Percentiles rank a stretch among this genome's conserved stretches.
These are phyloP conservation scores for Penicillium sp. DNA, from an alignment of 2,329 filamentous ascomycete species.

Conservation along the genomic window DNA sequence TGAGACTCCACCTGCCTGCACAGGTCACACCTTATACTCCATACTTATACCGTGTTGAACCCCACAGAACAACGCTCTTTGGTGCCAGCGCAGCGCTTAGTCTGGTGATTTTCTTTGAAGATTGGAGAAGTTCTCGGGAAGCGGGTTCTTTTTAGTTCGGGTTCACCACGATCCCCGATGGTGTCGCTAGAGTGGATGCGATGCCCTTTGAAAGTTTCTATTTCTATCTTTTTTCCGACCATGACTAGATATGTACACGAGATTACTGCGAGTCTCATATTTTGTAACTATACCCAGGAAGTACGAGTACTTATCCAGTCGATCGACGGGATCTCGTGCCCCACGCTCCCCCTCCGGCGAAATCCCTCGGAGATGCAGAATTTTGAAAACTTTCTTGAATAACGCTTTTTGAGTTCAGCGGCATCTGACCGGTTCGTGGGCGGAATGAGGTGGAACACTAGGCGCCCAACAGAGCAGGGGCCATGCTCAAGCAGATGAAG, in stretches of 20 bases:
- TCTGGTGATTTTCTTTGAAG: background rate
- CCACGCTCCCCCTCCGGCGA: background rate
- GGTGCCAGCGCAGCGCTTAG: slow-evolving; percentile 12
- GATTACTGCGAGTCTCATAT: background rate
- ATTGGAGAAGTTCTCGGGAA: background rate
- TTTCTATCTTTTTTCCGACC: background rate
- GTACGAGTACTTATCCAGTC: background rate
- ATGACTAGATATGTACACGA: background rate
- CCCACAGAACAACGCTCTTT: background rate
- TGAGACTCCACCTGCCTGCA: slow-evolving; percentile 8
- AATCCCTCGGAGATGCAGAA: background rate
- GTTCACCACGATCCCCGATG: background rate
- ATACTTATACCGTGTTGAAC: background rate
- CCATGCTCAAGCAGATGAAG: slow-evolving; percentile 12
- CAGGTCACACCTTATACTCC: slow-evolving; percentile 18
- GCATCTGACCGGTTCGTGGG: slow-evolving; percentile 12
- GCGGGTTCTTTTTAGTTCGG: background rate
- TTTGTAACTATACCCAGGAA: background rate
- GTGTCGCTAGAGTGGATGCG: background rate
- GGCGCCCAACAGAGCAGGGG: slow-evolving; percentile 6
- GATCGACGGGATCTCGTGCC: background rate
- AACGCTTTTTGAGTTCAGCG: slow-evolving; percentile 12
- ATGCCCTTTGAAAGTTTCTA: background rate
- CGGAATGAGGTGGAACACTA: slow-evolving; percentile 7
- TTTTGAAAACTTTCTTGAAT: background rate